Conservation (phyloP, 495 filamentous ascomycete species). For the Niebla homalea region DNA sequence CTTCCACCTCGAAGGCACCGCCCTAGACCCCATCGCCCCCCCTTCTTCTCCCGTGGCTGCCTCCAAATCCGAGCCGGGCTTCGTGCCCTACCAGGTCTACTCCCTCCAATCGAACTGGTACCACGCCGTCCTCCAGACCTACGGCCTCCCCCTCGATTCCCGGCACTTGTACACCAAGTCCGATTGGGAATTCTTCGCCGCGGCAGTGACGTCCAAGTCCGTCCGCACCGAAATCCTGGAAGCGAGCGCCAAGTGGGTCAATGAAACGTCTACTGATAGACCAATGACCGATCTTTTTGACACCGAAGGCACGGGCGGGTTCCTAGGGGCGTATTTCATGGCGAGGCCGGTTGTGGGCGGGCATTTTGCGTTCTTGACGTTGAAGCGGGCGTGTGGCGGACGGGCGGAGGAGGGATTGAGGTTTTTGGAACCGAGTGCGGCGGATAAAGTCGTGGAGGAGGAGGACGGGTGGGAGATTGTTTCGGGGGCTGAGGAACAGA, state of each 20-base stretch:
- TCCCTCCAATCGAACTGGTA: slow-evolving; percentile 78
- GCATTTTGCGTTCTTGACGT: slow-evolving; percentile 72
- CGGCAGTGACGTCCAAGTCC: slow-evolving; percentile 55
- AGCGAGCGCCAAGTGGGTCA: slow-evolving; percentile 72
- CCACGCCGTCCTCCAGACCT: slow-evolving; percentile 63
- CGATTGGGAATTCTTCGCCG: slow-evolving; percentile 87
- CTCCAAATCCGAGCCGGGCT: slow-evolving; percentile 20
- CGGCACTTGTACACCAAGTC: slow-evolving; percentile 83
- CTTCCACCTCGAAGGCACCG: slow-evolving; percentile 51
- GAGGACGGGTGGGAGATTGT: not conserved
- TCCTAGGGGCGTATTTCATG: slow-evolving; percentile 57
- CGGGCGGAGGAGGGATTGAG: slow-evolving; percentile 48
- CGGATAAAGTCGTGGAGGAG: slow-evolving; percentile 1
- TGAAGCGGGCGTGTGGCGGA: slow-evolving; percentile 63
- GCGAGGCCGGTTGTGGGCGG: slow-evolving; percentile 78
- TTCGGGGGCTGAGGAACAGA: not conserved
- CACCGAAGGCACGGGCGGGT: slow-evolving; percentile 56
- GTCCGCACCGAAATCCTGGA: slow-evolving; percentile 61
- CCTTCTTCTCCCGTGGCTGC: not conserved
- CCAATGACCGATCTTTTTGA: slow-evolving; percentile 80
- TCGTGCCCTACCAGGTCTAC: slow-evolving; percentile 66
- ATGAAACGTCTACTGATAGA: slow-evolving; percentile 64
- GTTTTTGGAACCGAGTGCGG: slow-evolving; percentile 42
- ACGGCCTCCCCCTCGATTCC: slow-evolving; percentile 76
- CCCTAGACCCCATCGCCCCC: slow-evolving; percentile 3